Evolutionary conservation across 495 filamentous ascomycete species (phyloP).

Genomic region (Hypoxylon subgilvum): DNA sequence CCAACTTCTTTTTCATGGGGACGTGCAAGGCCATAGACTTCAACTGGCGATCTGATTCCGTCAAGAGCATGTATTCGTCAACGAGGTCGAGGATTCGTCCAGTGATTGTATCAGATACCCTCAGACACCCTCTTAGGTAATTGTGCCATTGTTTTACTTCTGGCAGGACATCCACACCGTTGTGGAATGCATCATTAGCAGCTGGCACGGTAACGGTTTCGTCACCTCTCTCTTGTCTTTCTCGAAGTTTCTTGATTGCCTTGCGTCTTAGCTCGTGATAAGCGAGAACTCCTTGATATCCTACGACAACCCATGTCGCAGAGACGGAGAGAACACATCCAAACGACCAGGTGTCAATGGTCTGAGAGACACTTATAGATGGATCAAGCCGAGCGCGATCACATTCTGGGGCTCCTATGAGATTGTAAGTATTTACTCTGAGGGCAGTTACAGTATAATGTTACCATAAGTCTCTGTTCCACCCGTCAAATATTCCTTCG

Average conservation of each 20-base stretch:
- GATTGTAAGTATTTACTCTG: neutral
- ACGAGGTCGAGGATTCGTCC: conserved; percentile 15
- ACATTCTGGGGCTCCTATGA: conserved; percentile 20
- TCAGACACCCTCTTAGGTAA: neutral
- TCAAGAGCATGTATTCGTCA: conserved; percentile 3
- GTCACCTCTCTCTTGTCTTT: neutral
- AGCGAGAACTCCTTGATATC: conserved; percentile 28
- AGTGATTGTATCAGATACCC: conserved; percentile 6
- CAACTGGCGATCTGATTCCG: conserved; percentile 5
- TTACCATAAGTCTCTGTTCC: conserved; percentile 50
- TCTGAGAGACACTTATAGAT: conserved; percentile 34
- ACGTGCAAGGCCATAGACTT: neutral
- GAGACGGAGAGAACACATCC: conserved; percentile 52
- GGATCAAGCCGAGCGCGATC: conserved; percentile 20
- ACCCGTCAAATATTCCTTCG: conserved; percentile 26
- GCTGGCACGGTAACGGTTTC: conserved; percentile 1
- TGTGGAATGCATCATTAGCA: conserved; percentile 17
- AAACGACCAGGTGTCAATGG: conserved; percentile 52
- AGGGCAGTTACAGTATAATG: neutral
- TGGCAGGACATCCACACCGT: conserved; percentile 5
- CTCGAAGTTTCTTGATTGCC: conserved; percentile 8
- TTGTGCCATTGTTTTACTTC: conserved; percentile 14
- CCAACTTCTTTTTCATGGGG: neutral
- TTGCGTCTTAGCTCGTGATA: conserved; percentile 4
- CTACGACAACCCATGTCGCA: conserved; percentile 50